Evolutionary conservation across 139 green algal species (phyloP), one percentile per base, ranked within the genome.

Genomic region (Coelastrella sp.): DNA sequence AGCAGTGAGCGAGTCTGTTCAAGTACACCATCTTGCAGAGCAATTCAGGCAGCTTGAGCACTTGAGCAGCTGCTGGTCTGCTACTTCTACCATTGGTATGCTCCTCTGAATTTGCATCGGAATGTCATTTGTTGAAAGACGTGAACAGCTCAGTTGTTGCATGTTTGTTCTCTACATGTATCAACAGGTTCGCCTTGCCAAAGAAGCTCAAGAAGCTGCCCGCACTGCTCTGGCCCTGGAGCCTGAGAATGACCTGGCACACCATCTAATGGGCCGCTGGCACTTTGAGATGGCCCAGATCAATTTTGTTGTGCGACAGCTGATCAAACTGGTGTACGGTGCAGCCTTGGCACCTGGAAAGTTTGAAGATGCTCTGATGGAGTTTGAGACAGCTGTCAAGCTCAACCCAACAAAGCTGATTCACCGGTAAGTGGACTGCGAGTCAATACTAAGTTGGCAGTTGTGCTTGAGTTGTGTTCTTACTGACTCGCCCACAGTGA

Each of bases 221-320:
- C 48, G 51, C 8, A 81, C 27, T 4, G 93, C 93, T 1, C 75
- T 96, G 32, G 35, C 51, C 3, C 35, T 89, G 64, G 93, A 94
- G 48, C 92, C 92, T 0, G 8, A 82, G 19, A 88, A 88, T 53
- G 94, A 97, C 74, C 77, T 96, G 40, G 92, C 94, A 1, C 94
- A 96, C 78, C 94, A 97, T 78, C 86, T 97, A 13, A 93, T 96
- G 86, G 94, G 94, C 32, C 83, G 93, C 23, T 94, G 86, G 64
- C 82, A 87, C 43, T 87, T 77, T 67, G 82, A 87, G 82, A 87
- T 87, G 82, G 85, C 82, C 30, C 76, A 88, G 63, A 67, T 85
- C 60, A 87, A 87, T 53, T 87, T 87, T 76, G 82, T 87, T 21
- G 69, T 87, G 53, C 69, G 82, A n/a, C 71, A 81, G 82, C 82